Conservation (phyloP, 2,329 filamentous ascomycete species). For the Fusarium scirpi region DNA sequence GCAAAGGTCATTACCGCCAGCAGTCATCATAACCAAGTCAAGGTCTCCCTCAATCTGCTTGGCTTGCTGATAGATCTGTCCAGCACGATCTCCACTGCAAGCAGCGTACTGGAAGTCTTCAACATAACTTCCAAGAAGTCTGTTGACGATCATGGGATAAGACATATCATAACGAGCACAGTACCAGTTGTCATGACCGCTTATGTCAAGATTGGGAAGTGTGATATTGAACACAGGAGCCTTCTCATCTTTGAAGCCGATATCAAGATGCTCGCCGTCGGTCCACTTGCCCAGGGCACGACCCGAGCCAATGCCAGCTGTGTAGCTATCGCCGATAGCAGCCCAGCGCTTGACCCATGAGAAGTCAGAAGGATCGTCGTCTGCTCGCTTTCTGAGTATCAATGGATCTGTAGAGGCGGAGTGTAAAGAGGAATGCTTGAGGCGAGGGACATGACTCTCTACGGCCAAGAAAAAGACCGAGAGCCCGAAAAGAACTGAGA, state of each 20-base stretch:
- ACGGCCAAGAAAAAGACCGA: fast-evolving
- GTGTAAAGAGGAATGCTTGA: fast-evolving
- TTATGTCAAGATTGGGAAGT: background rate
- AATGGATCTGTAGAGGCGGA: background rate
- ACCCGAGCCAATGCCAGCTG: background rate
- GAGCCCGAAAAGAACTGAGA: background rate
- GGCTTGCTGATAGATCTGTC: background rate
- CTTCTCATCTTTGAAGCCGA: background rate
- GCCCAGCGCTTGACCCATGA: background rate
- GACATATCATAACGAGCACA: conserved; percentile 7
- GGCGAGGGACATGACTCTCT: background rate
- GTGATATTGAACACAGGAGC: fast-evolving
- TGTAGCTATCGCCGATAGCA: background rate
- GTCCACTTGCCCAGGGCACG: fast-evolving
- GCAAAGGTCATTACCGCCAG: background rate
- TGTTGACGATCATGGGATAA: conserved; percentile 4
- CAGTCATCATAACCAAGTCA: conserved; percentile 10
- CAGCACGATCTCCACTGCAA: conserved; percentile 10
- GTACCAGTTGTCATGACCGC: background rate
- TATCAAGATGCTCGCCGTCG: background rate
- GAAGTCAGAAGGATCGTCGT: background rate
- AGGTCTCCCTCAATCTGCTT: background rate
- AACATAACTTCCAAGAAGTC: background rate
- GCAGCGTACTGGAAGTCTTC: conserved; percentile 12
- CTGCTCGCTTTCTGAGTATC: background rate